Conservation (phyloP, 305 asterid species). For the Salvia sclarea region DNA sequence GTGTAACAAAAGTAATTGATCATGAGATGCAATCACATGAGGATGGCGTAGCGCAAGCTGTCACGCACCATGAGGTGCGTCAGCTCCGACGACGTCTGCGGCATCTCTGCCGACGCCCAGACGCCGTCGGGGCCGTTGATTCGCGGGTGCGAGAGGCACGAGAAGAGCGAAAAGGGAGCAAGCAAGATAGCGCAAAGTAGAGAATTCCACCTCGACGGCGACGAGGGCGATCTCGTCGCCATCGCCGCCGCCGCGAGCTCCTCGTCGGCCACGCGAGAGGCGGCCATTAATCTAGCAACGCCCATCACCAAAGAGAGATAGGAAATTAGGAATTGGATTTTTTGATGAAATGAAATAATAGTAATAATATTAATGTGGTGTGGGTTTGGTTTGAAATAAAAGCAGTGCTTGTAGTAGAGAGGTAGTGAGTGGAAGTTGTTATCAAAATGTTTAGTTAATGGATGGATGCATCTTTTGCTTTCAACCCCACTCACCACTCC, state of each 20-base stretch:
- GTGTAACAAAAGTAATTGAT: neutral
- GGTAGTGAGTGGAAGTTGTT: neutral
- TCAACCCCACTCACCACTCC: neutral
- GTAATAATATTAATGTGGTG: too few species aligned
- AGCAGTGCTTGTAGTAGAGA: neutral
- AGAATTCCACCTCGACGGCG: conserved; percentile 30
- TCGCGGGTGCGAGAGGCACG: conserved; percentile 39
- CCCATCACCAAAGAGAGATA: too few species aligned
- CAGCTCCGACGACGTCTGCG: conserved; percentile 44
- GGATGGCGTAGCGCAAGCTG: conserved; percentile 50
- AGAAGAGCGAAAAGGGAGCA: conserved; percentile 41
- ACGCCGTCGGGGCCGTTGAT: conserved; percentile 43
- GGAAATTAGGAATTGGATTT: too few species aligned
- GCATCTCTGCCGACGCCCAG: conserved; percentile 53
- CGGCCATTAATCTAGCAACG: conserved; percentile 21
- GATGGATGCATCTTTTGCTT: neutral
- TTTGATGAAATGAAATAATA: too few species aligned
- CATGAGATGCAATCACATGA: too few species aligned
- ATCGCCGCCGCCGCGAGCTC: conserved; percentile 22
- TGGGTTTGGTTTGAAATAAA: too few species aligned
- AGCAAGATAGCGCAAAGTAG: conserved; percentile 36
- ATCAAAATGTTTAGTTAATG: neutral
- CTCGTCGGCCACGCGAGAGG: conserved; percentile 48
- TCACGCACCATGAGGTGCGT: conserved; percentile 53
- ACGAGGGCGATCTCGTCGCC: conserved; percentile 9